phyloP scores from a whole-genome alignment of 805 yeast species.

The Lipomyces oligophaga region DNA sequence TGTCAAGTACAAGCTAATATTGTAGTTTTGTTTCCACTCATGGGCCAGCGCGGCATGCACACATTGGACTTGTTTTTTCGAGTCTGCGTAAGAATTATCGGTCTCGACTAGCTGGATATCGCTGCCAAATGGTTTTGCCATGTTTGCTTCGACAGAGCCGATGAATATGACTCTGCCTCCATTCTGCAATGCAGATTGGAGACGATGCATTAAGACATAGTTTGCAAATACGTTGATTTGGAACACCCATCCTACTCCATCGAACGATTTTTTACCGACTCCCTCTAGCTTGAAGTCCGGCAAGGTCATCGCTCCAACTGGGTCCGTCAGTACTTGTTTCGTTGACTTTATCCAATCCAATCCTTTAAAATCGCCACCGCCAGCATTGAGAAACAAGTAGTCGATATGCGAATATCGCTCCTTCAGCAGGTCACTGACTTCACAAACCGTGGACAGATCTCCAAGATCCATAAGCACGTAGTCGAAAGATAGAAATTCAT shows the following conservation, averaged over 20 bases:
- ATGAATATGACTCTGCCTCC: slow-evolving; percentile 81
- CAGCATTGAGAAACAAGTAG: slow-evolving; percentile 80
- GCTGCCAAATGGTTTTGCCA: slow-evolving; percentile 61
- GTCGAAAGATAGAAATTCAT: slow-evolving; percentile 71
- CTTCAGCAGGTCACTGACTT: slow-evolving; percentile 66
- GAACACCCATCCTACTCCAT: slow-evolving; percentile 81
- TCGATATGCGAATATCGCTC: slow-evolving; percentile 66
- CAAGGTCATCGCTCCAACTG: slow-evolving; percentile 78
- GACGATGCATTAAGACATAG: slow-evolving; percentile 69
- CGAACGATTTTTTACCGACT: slow-evolving; percentile 68
- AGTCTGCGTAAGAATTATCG: slow-evolving; percentile 79
- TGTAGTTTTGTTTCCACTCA: slow-evolving; percentile 45
- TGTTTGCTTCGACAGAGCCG: slow-evolving; percentile 74
- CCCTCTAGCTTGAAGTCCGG: slow-evolving; percentile 84
- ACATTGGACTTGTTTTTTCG: slow-evolving; percentile 81
- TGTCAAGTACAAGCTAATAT: slow-evolving; percentile 68
- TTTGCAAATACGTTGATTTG: slow-evolving; percentile 98
- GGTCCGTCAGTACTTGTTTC: slow-evolving; percentile 59
- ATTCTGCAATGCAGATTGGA: slow-evolving; percentile 51
- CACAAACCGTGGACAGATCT: slow-evolving; percentile 77
- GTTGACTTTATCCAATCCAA: slow-evolving; percentile 81
- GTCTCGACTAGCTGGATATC: slow-evolving; percentile 70
- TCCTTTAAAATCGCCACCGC: slow-evolving; percentile 82
- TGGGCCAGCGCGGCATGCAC: slow-evolving; percentile 69
- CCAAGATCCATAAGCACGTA: slow-evolving; percentile 86